Conservation (phyloP, 2,329 filamentous ascomycete species). For the Calonectria hongkongensis region DNA sequence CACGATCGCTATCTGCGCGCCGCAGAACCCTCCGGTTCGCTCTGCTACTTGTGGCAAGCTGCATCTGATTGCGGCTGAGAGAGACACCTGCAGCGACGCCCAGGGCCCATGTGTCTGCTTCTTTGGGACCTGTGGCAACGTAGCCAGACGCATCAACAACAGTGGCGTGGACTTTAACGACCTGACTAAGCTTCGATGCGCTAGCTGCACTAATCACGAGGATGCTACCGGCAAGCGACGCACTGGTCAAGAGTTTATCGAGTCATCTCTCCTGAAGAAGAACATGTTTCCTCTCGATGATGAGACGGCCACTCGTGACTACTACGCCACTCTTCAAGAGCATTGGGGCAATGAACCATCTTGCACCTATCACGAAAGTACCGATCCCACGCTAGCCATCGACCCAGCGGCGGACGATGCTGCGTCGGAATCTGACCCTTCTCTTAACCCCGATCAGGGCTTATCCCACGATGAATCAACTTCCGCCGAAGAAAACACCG, state of each 20-base stretch:
- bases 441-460: not conserved
- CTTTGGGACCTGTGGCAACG: slow-evolving; percentile 51
- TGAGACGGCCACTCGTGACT: slow-evolving; percentile 1
- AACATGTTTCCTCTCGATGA: not conserved
- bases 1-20: slow-evolving; percentile 51
- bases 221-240: not conserved
- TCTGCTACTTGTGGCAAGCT: slow-evolving; percentile 51
- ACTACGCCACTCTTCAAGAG: not conserved
- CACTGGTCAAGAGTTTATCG: not conserved
- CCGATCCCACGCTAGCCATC: not conserved
- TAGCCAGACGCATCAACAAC: slow-evolving; percentile 24
- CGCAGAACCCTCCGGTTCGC: not conserved
- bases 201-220: slow-evolving; percentile 6
- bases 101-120: slow-evolving; percentile 47
- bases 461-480: not conserved
- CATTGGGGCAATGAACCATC: not conserved
- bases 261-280: slow-evolving; percentile 11
- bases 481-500: not conserved
- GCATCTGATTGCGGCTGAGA: slow-evolving; percentile 48
- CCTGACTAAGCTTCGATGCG: slow-evolving; percentile 24
- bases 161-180: slow-evolving; percentile 29
- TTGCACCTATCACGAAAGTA: slow-evolving; percentile 6
- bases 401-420: not conserved
- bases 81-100: slow-evolving; percentile 41
- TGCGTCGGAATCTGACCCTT: not conserved